Base-by-base conservation (phyloP, 495 filamentous ascomycete genomes). In the Hyaloscypha variabilis region DNA sequence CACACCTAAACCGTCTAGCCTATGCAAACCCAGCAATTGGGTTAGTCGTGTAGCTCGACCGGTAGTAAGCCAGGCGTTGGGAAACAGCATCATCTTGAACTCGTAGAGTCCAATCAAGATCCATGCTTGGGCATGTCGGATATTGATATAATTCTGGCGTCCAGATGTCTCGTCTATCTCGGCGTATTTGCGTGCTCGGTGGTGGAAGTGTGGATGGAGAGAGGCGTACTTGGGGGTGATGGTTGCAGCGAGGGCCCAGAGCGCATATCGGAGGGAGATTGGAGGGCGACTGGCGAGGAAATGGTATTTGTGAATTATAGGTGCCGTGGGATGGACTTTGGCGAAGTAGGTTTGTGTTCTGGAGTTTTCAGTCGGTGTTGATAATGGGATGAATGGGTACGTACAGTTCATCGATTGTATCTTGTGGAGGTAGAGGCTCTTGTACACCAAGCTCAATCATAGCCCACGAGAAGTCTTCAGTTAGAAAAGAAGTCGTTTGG, bases 11-110 rank as follows among this genome's bases (percentile, higher is more conserved):
- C 93, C 93, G 74, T 98, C 94, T 53, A 97, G 69, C 26, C 93
- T 88, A 76, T 97, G 90, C 55, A 98, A 81, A 5, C 92, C 91
- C 80, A 97, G 91, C 94, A 97, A 97, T 66, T 94, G 85, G 31
- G 84, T 81, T 60, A 97, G 75, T 62, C 94, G 80, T 10, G 86
- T 83, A 6, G 88, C 88, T 61, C 90, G 84, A 17, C 94, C 94
- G 10, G 89, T 85, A 61, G 90, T 96, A 74, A 97, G 81, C 94
- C 94, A 97, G 8, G 94, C 94, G 39, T 93, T 81, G 2, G 94
- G 94, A 69, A 98, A 98, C 74, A 91, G 94, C 90, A 97, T 97
- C 82, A 90, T 88, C 76, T 92, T 94, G 73, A 97, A 97, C 73
- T 98, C 94, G 70, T 96, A 97, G 0, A 82, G 83, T 6, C 84